These are phyloP conservation scores for Diplodia corticola DNA, from an alignment of 2,329 filamentous ascomycete genomes.

Conservation along the genomic window DNA sequence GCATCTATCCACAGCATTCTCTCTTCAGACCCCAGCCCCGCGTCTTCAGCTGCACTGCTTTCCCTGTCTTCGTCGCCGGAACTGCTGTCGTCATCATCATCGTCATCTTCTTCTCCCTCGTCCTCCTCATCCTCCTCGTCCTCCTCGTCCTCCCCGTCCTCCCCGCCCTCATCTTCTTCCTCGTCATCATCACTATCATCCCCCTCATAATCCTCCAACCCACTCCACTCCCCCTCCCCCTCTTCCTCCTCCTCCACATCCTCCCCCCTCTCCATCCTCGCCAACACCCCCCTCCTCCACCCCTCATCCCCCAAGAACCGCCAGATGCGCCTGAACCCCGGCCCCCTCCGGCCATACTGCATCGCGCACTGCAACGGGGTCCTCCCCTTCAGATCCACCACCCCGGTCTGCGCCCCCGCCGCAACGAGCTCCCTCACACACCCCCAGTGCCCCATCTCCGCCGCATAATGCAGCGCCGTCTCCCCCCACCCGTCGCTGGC, in stretches of 20 bases:
- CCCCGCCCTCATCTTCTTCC: neutral
- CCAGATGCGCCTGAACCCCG: neutral
- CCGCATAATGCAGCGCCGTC: conserved; percentile 10
- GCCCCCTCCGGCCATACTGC: neutral
- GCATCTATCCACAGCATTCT: conserved; percentile 25
- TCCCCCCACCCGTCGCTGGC: conserved; percentile 10
- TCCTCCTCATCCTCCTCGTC: neutral
- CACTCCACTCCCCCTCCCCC: neutral
- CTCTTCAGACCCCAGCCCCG: neutral
- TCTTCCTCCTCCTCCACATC: neutral
- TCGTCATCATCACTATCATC: too few species aligned
- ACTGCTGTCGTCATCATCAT: neutral
- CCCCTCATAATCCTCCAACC: neutral
- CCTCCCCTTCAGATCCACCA: neutral
- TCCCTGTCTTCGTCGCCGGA: neutral
- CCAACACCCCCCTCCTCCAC: neutral
- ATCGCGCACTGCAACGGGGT: conserved; percentile 11
- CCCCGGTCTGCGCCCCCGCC: neutral
- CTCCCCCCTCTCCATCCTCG: neutral
- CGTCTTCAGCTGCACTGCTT: neutral
- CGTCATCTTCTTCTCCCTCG: neutral
- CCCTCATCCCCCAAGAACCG: conserved; percentile 1
- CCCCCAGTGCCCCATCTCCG: neutral
- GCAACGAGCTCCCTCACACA: neutral
- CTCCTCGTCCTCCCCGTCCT: neutral